A percentile compares a stretch with the other conserved stretches of the same genome.
Evolutionary conservation across 1,284 basidiomycete genomes (phyloP).

Genomic region (Pseudozyma sp.): DNA sequence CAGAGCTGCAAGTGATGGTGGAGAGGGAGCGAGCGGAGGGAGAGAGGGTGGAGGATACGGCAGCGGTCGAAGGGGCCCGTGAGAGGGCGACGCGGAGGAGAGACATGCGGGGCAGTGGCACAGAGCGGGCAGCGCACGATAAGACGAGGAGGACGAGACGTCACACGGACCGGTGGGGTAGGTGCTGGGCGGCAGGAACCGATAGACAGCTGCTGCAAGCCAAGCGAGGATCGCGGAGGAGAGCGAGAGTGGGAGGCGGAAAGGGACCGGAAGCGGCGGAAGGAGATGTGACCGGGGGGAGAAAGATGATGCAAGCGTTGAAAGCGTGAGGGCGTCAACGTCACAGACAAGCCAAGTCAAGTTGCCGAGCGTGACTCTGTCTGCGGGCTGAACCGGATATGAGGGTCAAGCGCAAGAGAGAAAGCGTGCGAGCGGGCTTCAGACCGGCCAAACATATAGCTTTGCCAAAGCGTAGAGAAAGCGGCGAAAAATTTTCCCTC

Average conservation of each 20-base stretch:
- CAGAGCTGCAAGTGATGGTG: constrained; percentile 2
- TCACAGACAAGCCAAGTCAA: background rate
- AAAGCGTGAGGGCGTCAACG: constrained; percentile 2
- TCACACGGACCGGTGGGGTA: too few relatives aligned
- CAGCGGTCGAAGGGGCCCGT: constrained; percentile 15
- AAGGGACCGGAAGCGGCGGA: constrained; percentile 4
- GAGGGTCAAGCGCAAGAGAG: background rate
- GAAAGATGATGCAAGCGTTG: constrained; percentile 3
- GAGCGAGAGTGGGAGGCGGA: background rate
- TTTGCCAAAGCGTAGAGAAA: background rate
- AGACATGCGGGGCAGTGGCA: constrained; percentile 8
- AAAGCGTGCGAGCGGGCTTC: constrained; percentile 10
- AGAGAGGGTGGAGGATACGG: background rate
- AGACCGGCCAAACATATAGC: constrained; percentile 13
- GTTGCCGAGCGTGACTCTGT: background rate
- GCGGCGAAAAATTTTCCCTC: constrained; percentile 6
- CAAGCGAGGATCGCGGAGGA: constrained; percentile 7
- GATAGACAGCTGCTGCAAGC: background rate
- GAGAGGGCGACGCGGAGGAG: constrained; percentile 33
- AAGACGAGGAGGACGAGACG: constrained; percentile 5
- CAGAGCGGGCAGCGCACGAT: background rate
- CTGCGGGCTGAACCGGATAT: constrained; percentile 12
- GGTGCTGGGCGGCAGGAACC: too few relatives aligned
- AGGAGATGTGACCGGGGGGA: background rate
- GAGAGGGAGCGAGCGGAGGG: background rate